Evolutionary conservation across 106 monocot species (phyloP), one percentile per base, ranked within the genome.

Genomic region (Triglochin maritima): DNA sequence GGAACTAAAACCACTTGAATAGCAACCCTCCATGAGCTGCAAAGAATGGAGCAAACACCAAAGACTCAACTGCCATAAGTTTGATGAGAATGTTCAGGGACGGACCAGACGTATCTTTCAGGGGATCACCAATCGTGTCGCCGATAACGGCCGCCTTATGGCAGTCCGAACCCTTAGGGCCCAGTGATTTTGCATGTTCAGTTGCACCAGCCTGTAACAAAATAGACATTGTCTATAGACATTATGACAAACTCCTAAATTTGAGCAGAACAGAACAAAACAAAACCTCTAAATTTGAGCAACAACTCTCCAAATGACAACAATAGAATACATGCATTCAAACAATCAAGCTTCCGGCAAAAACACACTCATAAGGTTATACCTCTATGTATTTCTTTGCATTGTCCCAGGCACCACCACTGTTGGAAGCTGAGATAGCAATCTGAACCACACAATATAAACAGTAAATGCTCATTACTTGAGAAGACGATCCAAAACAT

Each of bases 361-460:
- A 68, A 64, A 57, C 10, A 59, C 44, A 7, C 3, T n/a, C n/a
- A n/a, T n/a, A 11, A 47, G 7, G 41, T 29, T 8, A 57, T 72
- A 83, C 87, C 83, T 87, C 83, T 48, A 83, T 87, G 67, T 87
- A 87, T 56, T 87, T 87, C 73, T 87, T 87, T 12, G 87, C 86
- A 59, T 87, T 87, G 66, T 87, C 87, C 87, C 87, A 87, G 57
- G 87, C 87, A 69, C 87, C 83, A 43, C 87, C 80, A 47, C 75
- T 81, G 69, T 87, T 73, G 45, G 72, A 73, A 44, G 72, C 63
- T 46, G 73, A 73, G 64, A 73, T 57, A 11, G 73, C 73, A 64
- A 73, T 50, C 73, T 73, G 62, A 13, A 57, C 9, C 52, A 11
- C 4, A 6, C 3, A 10, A 60, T 43, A 0, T 6, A 5, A 60